Base-by-base conservation (phyloP, 805 yeast genomes). In the Lachancea waltii region DNA sequence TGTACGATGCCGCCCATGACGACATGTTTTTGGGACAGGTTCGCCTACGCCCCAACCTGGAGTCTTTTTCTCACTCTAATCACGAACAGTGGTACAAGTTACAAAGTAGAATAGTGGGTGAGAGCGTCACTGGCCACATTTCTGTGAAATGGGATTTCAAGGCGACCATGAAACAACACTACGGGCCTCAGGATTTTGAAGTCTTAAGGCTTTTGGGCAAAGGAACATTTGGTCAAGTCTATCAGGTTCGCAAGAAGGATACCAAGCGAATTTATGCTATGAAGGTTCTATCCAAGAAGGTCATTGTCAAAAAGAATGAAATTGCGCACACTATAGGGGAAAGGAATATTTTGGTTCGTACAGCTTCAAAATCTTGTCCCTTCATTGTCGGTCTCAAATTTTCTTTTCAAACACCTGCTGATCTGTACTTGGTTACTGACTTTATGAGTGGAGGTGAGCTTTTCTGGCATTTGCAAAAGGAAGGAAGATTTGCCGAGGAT, bases 361-460 rank as follows among this genome's bases (percentile, higher is more conserved):
- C 98, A 1, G 83, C 95, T 5, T 79, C 87, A 29, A 81, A 90
- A 16, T 81, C 82, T 15, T 81, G 87, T 10, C 85, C 95, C n/a
- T 92, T 92, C 60, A 86, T 92, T 58, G 97, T 92, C 30, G 95
- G 96, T 0, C 73, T 92, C 54, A 92, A 92, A 65, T 90, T 92
- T 59, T 85, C 96, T 1, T 92, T 92, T 64, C 98, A 92, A 67
- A 92, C 98, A 1, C 95, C 92, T 25, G 68, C 84, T 0, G 97
- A 92, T 63, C 70, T 92, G 45, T 92, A 89, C 59, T 69, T 92
- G 43, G 96, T 92, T 20, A 90, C 97, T 2, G 98, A 92, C 65
- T 92, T 84, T 65, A 90, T 92, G 97, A 80, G 92, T 32, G 98
- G 98, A 30, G 98, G 98, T 43, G 98, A 92, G 65, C 70, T 92